Percentiles rank a stretch among this genome's conserved stretches.
Conservation (phyloP, 805 yeast species). For the Nakazawaea pomicola region DNA sequence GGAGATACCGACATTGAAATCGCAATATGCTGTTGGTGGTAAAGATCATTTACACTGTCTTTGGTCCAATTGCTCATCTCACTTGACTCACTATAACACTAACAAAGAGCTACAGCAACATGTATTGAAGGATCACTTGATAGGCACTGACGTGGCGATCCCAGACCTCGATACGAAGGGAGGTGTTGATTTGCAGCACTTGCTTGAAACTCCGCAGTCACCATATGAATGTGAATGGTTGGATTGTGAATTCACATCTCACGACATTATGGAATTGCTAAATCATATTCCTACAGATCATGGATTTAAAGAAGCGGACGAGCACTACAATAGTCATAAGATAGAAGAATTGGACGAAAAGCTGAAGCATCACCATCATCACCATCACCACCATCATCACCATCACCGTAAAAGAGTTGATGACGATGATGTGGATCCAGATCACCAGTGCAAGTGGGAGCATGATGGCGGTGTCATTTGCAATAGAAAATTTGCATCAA, state of each 20-base stretch:
- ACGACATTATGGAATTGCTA: conserved; percentile 48
- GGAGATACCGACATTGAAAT: conserved; percentile 2
- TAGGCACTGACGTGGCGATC: neutral
- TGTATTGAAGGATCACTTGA: conserved; percentile 6
- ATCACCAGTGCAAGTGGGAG: conserved; percentile 36
- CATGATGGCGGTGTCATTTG: conserved; percentile 37
- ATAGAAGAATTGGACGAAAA: conserved; percentile 12
- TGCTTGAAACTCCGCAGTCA: neutral
- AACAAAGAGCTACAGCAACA: conserved; percentile 8
- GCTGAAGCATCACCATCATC: conserved; percentile 1
- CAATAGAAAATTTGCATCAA: conserved; percentile 38
- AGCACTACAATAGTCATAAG: conserved; percentile 19
- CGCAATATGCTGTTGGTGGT: too few species aligned
- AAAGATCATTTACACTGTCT: conserved; percentile 12
- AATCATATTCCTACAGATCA: conserved; percentile 53
- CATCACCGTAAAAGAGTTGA: neutral
- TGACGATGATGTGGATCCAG: conserved; percentile 7
- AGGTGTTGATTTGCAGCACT: neutral
- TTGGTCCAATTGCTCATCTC: conserved; percentile 7
- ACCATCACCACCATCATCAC: conserved; percentile 7
- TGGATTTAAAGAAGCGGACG: conserved; percentile 27
- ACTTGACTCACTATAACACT: neutral
- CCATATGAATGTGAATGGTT: conserved; percentile 68
- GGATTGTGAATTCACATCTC: conserved; percentile 56
- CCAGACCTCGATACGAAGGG: neutral